These are phyloP conservation scores for Arthrinium puccinioides DNA, from an alignment of 2,329 filamentous ascomycete genomes.

Conservation along the genomic window DNA sequence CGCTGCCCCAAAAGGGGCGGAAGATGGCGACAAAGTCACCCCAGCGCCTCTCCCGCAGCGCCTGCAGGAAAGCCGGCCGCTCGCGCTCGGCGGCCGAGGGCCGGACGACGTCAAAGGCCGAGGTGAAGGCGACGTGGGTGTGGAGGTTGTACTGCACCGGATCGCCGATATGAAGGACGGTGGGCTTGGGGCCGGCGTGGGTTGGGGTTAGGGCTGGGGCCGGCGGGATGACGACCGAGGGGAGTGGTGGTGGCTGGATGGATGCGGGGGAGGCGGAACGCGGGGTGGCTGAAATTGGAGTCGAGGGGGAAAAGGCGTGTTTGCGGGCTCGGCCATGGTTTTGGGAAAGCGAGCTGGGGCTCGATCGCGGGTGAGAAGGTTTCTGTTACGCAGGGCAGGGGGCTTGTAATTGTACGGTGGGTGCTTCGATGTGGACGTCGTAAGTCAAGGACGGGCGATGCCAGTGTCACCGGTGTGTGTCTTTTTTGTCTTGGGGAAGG, in stretches of 20 bases:
- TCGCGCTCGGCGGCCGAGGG: slow-evolving; percentile 42
- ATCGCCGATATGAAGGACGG: slow-evolving; percentile 73
- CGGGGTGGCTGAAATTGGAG: slow-evolving; percentile 29
- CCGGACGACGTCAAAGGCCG: slow-evolving; percentile 42
- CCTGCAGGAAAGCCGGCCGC: slow-evolving; percentile 39
- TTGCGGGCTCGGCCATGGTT: slow-evolving; percentile 38
- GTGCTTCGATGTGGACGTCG: too few species aligned
- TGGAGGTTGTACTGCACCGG: slow-evolving; percentile 41
- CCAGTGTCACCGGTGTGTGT: too few species aligned
- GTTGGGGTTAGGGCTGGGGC: background rate
- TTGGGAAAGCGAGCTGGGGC: too few species aligned
- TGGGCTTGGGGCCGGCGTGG: slow-evolving; percentile 26
- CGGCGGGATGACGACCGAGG: background rate
- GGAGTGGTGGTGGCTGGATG: background rate
- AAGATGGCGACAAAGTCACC: slow-evolving; percentile 46
- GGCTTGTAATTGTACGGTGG: too few species aligned
- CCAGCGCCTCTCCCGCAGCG: slow-evolving; percentile 43
- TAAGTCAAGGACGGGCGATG: too few species aligned
- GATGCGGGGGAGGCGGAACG: slow-evolving; percentile 33
- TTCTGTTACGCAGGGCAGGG: too few species aligned
- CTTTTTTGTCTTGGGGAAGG: too few species aligned
- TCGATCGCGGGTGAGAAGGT: too few species aligned
- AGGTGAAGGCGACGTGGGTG: slow-evolving; percentile 35
- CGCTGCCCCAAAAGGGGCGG: slow-evolving; percentile 56
- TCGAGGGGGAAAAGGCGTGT: slow-evolving; percentile 34